Evolutionary conservation across 371 early-diverging fungal genomes (phyloP).

Genomic region (Mucor mucedo): DNA sequence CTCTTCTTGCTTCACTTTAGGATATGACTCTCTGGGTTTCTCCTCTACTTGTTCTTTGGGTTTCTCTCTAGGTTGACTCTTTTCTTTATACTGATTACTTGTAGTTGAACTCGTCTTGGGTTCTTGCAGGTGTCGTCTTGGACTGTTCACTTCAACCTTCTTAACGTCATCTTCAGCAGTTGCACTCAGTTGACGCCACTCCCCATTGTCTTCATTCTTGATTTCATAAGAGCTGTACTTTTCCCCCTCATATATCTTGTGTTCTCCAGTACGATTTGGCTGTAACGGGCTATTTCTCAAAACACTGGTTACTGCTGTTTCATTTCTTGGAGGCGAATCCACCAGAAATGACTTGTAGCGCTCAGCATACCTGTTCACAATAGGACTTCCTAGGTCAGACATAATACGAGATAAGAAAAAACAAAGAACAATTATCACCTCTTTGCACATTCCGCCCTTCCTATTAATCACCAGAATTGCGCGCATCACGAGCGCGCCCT

Average conservation of each 20-base stretch:
- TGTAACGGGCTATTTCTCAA: slow-evolving; percentile 1
- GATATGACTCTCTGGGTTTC: background rate
- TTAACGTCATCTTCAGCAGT: background rate
- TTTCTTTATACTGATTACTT: too few relatives aligned
- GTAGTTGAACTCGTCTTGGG: background rate
- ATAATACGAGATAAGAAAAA: too few relatives aligned
- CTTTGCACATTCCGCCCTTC: too few relatives aligned
- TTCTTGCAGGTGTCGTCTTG: background rate
- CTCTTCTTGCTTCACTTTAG: too few relatives aligned
- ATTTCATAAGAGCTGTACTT: slow-evolving; percentile 9
- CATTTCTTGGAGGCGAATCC: slow-evolving; percentile 10
- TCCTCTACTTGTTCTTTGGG: background rate
- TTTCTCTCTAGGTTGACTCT: background rate
- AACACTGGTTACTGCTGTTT: background rate
- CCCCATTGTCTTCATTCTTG: slow-evolving; percentile 27
- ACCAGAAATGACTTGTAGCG: slow-evolving; percentile 9
- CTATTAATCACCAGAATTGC: too few relatives aligned
- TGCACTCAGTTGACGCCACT: slow-evolving; percentile 20
- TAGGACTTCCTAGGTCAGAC: background rate
- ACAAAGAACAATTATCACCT: background rate
- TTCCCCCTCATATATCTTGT: slow-evolving; percentile 9
- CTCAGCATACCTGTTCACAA: slow-evolving; percentile 1
- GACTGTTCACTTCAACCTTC: background rate
- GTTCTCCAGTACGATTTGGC: background rate
- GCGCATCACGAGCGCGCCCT: too few relatives aligned